Percentiles rank a stretch among this genome's conserved stretches.
phyloP scores from a whole-genome alignment of 148 eudicot species.

The Selenicereus undatus region DNA sequence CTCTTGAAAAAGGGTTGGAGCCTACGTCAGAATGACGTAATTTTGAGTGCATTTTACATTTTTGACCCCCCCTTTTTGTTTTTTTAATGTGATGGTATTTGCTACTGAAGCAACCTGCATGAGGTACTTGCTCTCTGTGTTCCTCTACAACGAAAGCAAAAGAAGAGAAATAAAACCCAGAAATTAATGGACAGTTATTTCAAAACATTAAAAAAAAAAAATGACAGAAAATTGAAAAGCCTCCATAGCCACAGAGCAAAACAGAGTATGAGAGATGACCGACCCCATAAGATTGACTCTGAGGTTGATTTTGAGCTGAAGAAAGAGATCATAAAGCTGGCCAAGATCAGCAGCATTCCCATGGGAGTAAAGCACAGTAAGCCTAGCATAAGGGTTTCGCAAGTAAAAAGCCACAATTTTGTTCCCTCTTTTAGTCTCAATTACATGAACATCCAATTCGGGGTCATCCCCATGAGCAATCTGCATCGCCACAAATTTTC shows the following conservation, averaged over 20 bases:
- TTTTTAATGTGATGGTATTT: no score
- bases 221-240: background rate
- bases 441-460: constrained; percentile 53
- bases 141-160: no score
- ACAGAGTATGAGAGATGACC: constrained; percentile 25
- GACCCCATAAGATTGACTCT: constrained; percentile 89
- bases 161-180: no score
- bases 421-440: constrained; percentile 75
- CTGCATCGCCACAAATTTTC: constrained; percentile 47
- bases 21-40: no score
- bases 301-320: constrained; percentile 94
- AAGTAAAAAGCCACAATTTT: constrained; percentile 83
- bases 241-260: background rate
- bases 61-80: no score
- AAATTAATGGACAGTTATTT: no score
- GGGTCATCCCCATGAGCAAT: constrained; percentile 58
- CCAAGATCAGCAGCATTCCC: constrained; percentile 99
- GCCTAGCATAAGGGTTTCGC: constrained; percentile 74
- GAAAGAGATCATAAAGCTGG: constrained; percentile 87
- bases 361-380: constrained; percentile 86
- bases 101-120: no score
- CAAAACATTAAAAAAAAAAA: no score
- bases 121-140: no score
- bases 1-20: no score
- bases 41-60: no score